These are phyloP conservation scores for Candida taoyuanica DNA, from an alignment of 805 yeast genomes.

Conservation along the genomic window DNA sequence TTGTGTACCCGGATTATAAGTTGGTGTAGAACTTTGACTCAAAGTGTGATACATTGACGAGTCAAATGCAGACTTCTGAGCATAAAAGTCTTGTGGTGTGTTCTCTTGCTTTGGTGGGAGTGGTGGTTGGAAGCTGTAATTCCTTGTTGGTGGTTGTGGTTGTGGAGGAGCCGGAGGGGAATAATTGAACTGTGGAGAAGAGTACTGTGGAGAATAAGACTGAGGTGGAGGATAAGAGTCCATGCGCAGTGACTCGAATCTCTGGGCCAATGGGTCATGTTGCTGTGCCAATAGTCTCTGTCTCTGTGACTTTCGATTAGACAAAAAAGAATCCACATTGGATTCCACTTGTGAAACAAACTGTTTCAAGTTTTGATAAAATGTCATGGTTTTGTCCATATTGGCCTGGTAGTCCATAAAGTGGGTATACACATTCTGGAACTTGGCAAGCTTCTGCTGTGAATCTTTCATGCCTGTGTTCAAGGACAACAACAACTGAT, in stretches of 20 bases:
- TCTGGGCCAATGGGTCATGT: slow-evolving; percentile 8
- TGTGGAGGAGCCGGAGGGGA: not conserved
- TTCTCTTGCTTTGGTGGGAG: slow-evolving; percentile 18
- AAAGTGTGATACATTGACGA: slow-evolving; percentile 31
- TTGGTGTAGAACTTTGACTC: slow-evolving; percentile 1
- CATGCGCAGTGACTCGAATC: slow-evolving; percentile 8
- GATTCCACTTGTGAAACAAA: slow-evolving; percentile 21
- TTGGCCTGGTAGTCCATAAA: slow-evolving; percentile 63
- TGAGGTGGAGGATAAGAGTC: slow-evolving; percentile 5
- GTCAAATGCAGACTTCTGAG: slow-evolving; percentile 48
- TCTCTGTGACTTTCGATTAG: slow-evolving; percentile 24
- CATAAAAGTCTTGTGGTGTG: slow-evolving; percentile 33
- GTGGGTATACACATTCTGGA: slow-evolving; percentile 45
- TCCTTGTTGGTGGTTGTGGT: slow-evolving; percentile 10
- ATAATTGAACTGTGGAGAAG: slow-evolving; percentile 11
- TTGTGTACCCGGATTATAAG: slow-evolving; percentile 12
- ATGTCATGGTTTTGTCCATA: slow-evolving; percentile 51
- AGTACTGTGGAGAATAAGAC: slow-evolving; percentile 3
- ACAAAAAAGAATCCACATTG: slow-evolving; percentile 22
- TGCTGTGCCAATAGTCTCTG: slow-evolving; percentile 12
- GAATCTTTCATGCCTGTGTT: slow-evolving; percentile 38
- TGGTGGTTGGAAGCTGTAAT: slow-evolving; percentile 7
- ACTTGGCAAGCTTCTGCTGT: slow-evolving; percentile 37
- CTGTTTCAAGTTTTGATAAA: slow-evolving; percentile 47
- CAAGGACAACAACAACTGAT: slow-evolving; percentile 44